Percentiles rank a stretch among this genome's conserved stretches.
Conservation (phyloP, 495 filamentous ascomycete genomes). For the Rhypophila decipiens region DNA sequence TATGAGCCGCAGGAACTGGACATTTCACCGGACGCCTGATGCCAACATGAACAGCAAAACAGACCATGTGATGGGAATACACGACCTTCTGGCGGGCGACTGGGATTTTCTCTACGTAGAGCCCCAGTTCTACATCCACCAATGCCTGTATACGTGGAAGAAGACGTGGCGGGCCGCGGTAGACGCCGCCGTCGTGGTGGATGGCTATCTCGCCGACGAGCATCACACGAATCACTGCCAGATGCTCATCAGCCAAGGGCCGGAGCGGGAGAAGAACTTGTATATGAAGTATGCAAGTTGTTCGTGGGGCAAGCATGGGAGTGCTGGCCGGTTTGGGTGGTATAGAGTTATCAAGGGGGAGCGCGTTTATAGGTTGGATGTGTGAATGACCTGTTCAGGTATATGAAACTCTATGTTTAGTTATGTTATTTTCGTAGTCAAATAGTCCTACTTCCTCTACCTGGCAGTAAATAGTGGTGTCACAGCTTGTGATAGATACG, state of each 20-base stretch:
- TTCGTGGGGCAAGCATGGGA: background rate
- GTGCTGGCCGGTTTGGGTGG: constrained; percentile 5
- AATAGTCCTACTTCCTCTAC: no score
- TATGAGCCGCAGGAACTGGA: background rate
- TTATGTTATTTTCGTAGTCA: no score
- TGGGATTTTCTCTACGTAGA: background rate
- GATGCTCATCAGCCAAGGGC: background rate
- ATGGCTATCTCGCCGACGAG: background rate
- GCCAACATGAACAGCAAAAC: background rate
- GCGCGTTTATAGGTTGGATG: background rate
- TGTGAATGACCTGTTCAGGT: no score
- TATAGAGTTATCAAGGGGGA: constrained; percentile 1
- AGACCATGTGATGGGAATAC: background rate
- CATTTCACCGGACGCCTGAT: background rate
- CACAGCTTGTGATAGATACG: no score
- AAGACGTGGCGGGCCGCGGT: constrained; percentile 1
- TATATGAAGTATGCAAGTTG: constrained; percentile 4
- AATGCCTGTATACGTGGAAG: constrained; percentile 1
- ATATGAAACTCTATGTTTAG: no score
- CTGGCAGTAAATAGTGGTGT: no score
- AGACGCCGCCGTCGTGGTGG: background rate
- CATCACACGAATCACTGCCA: constrained; percentile 6
- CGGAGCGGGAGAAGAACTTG: background rate
- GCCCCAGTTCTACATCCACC: background rate
- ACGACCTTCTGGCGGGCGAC: constrained; percentile 1